phyloP scores from a whole-genome alignment of 2,329 filamentous ascomycete genomes.

The Alternaria arbusti region DNA sequence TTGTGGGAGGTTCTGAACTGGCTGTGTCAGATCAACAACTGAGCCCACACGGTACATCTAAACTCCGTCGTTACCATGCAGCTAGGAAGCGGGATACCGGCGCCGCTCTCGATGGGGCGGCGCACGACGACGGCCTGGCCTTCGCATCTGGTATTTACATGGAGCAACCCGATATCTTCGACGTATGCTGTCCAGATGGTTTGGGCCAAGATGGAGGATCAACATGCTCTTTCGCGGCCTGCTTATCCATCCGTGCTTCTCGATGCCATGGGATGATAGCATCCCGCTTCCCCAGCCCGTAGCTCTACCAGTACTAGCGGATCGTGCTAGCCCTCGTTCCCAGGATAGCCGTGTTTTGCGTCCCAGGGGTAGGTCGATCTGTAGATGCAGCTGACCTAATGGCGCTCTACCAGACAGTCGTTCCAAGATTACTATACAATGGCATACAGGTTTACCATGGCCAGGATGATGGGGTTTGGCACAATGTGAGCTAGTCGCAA shows the following conservation, averaged over 20 bases:
- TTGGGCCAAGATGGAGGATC: neutral
- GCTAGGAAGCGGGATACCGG: conserved; percentile 14
- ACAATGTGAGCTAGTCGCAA: neutral
- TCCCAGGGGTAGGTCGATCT: neutral
- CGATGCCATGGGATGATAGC: neutral
- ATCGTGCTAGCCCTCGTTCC: neutral
- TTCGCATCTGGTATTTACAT: neutral
- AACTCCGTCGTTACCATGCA: conserved; percentile 6
- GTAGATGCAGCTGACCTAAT: neutral
- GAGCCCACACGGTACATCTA: conserved; percentile 4
- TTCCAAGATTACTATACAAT: neutral
- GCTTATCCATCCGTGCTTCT: conserved; percentile 1
- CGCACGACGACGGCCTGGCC: neutral
- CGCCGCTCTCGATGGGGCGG: conserved; percentile 4
- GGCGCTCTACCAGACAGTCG: neutral
- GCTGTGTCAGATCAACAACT: conserved; percentile 2
- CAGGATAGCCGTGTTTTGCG: conserved; percentile 1
- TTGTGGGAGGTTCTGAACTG: conserved; percentile 5
- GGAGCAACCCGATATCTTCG: neutral
- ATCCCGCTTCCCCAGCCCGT: conserved; percentile 14
- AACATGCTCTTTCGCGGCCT: neutral
- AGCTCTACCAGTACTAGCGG: neutral
- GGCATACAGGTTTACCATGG: neutral
- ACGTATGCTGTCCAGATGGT: neutral
- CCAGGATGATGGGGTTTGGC: neutral